Base-by-base conservation (phyloP, 1,139 yeast species). In the Saccharomycopsis phalli region DNA sequence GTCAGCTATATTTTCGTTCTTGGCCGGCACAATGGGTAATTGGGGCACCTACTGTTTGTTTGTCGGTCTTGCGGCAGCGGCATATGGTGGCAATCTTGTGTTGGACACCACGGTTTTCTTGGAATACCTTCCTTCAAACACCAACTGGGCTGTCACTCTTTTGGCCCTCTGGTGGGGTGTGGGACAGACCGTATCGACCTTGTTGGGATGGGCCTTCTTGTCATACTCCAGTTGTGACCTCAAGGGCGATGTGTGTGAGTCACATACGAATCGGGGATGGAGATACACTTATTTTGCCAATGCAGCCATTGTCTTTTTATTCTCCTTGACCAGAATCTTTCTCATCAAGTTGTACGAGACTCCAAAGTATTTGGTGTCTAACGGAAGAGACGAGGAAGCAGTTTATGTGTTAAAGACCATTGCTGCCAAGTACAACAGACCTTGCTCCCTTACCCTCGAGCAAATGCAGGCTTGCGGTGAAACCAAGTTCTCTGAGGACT, bases 131-230 rank as follows among this genome's bases (percentile, higher is more conserved):
- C 81, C 82, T 2, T 61, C 62, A 34, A 68, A 66, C 38, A 60
- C 67, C 49, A 76, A 73, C 50, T 73, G 69, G 66, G 56, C 76
- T 45, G 62, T 73, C 40, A 73, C 80, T 0, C 60, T 71, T 28
- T 64, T 75, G 62, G 80, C 81, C 5, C 59, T 64, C 22, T 75
- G 72, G 62, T 76, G 81, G 81, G 79, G 78, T 44, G 55, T 76
- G 39, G 81, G 81, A 31, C 80, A 74, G 55, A 68, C 77, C 0
- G 59, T 75, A 36, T 71, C 77, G 6, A 63, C 63, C 20, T 60
- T 72, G n/a, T 52, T 73, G 31, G 70, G 76, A 4, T 75, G 77
- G 75, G 77, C 75, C 0, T 68, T 74, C 41, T 58, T 75, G 42
- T 69, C 75, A 23, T 65, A 65, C 43, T 60, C 61, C 47, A 63